Evolutionary conservation across 306 rosid genomes (phyloP).

Genomic region (Pyrus pyrifolia): DNA sequence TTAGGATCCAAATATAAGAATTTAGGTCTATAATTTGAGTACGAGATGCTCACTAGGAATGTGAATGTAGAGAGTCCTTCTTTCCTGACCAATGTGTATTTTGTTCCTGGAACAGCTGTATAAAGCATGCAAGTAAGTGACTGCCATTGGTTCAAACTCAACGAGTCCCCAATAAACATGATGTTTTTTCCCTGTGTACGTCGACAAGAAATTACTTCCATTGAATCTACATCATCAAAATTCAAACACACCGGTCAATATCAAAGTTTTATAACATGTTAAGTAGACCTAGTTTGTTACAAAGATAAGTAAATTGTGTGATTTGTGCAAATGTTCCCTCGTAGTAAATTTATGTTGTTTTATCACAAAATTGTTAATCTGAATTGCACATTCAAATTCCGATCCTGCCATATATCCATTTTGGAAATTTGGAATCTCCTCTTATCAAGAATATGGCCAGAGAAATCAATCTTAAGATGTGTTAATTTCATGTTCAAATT

Average conservation of each 20-base stretch:
- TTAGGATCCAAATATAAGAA: too few species aligned
- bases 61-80: conserved; percentile 33
- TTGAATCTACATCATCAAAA: conserved; percentile 23
- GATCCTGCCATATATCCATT: neutral
- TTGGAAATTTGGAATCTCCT: neutral
- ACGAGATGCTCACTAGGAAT: conserved; percentile 14
- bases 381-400: neutral
- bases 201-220: conserved; percentile 20
- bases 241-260: neutral
- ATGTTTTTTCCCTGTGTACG: conserved; percentile 24
- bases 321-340: neutral
- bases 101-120: conserved; percentile 10
- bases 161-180: conserved; percentile 40
- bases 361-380: neutral
- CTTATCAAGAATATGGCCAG: too few species aligned
- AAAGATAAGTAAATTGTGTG: neutral
- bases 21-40: too few species aligned
- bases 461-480: neutral
- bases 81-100: conserved; percentile 10
- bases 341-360: neutral
- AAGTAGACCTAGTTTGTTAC: neutral
- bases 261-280: neutral
- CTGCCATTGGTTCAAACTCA: conserved; percentile 49
- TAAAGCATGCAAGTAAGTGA: conserved; percentile 44
- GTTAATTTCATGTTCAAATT: neutral